Conservation (phyloP, 108 stramenopile species). For the Epipyxis sp. region DNA sequence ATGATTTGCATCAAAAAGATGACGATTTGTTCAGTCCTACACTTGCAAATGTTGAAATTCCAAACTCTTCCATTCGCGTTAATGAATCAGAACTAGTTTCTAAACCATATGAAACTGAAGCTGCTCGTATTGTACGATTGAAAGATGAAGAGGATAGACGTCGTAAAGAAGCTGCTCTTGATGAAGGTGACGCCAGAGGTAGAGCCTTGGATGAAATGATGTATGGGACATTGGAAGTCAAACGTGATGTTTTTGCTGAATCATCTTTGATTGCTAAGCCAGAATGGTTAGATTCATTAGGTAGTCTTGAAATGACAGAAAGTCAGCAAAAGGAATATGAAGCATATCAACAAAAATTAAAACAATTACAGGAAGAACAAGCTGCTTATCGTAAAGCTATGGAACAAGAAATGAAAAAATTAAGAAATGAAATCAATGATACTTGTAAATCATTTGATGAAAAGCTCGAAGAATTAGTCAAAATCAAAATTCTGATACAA, state of each 20-base stretch:
- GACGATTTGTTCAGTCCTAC: background rate
- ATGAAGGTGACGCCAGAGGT: constrained; percentile 34
- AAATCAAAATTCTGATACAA: constrained; percentile 31
- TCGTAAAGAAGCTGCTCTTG: constrained; percentile 34
- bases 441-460: constrained; percentile 53
- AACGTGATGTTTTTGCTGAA: constrained; percentile 46
- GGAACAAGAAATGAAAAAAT: constrained; percentile 62
- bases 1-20: constrained; percentile 36
- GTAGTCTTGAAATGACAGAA: constrained; percentile 50
- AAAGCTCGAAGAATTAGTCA: constrained; percentile 32
- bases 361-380: constrained; percentile 50
- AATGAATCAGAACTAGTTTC: constrained; percentile 40
- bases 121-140: background rate
- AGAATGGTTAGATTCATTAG: constrained; percentile 51
- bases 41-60: background rate
- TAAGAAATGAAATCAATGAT: constrained; percentile 52
- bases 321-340: constrained; percentile 55
- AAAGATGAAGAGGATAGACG: constrained; percentile 26
- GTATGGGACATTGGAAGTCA: constrained; percentile 63
- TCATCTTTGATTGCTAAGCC: constrained; percentile 38
- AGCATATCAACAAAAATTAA: constrained; percentile 40
- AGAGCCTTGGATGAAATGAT: constrained; percentile 62
- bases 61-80: background rate
- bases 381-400: constrained; percentile 53
- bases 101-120: constrained; percentile 52